These are phyloP conservation scores for Lactarius tabidus DNA, from an alignment of 768 basidiomycete genomes.

Conservation along the genomic window DNA sequence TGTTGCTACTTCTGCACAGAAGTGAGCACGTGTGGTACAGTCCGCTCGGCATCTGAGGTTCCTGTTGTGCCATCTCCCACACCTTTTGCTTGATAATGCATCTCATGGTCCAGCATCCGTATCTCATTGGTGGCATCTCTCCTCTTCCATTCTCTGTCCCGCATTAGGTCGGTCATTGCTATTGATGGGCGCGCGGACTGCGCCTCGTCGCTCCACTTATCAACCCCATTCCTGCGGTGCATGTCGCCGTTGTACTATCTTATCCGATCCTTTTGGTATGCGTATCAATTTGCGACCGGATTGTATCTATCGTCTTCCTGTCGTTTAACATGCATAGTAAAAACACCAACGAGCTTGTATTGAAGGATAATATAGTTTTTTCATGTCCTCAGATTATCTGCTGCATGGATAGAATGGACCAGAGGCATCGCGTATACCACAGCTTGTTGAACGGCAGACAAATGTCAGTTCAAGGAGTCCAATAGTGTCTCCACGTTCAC, in stretches of 20 bases:
- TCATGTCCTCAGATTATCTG: background rate
- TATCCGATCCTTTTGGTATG: slow-evolving; percentile 18
- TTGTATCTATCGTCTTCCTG: slow-evolving; percentile 17
- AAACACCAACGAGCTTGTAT: slow-evolving; percentile 2
- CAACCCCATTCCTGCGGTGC: slow-evolving; percentile 3
- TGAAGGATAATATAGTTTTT: background rate
- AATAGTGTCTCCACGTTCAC: background rate
- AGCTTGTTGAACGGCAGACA: background rate
- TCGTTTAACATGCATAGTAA: slow-evolving; percentile 12
- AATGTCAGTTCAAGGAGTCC: background rate
- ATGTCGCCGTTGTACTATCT: slow-evolving; percentile 20
- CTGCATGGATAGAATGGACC: background rate
- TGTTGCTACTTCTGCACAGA: slow-evolving; percentile 9
- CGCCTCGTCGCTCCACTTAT: slow-evolving; percentile 7
- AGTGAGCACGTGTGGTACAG: slow-evolving; percentile 18
- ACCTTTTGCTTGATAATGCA: slow-evolving; percentile 21
- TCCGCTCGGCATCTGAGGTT: slow-evolving; percentile 3
- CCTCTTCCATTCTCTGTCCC: slow-evolving; percentile 11
- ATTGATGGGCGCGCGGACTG: slow-evolving; percentile 10
- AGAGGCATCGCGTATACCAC: background rate
- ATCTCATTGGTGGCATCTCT: slow-evolving; percentile 15
- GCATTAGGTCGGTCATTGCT: slow-evolving; percentile 9
- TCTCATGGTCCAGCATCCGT: slow-evolving; percentile 16
- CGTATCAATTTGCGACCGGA: slow-evolving; percentile 18
- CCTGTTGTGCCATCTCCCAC: slow-evolving; percentile 10